Evolutionary conservation across 1,284 basidiomycete genomes (phyloP), one percentile per base, ranked within the genome.

Genomic region (Irpex sp.): DNA sequence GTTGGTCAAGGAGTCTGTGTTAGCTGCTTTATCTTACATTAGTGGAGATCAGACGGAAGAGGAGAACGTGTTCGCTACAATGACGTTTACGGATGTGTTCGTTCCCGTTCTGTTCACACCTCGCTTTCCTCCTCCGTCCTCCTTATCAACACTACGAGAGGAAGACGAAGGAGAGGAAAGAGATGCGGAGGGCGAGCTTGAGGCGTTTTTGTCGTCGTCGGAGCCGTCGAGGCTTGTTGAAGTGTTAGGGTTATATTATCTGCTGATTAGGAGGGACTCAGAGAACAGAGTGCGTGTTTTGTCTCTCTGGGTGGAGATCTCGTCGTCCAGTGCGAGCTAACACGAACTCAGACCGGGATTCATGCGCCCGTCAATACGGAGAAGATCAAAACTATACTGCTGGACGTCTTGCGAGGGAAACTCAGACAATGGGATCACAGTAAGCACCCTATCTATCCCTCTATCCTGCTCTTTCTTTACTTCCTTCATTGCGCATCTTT

Each of bases 1-100:
- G 0, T 76, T 92, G 4, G 77, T 90, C 2, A 90, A 88, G 70
- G 88, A 90, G 60, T 82, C 84, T 0, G 75, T 87, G 1, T 71
- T 92, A 4, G 80, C 85, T 59, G 83, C 79, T 1, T 72, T 90
- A 7, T 46, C 63, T 7, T 8, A 61, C 5, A 60, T 70, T 15
- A 54, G 60, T 33, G 39, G 39, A 15, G 2, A n/a, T 4, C 60
- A 72, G 9, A 58, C 70, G 9, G 67, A 58, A 15, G 63, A 66
- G 47, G 70, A 75, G 7, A 79, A 78, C 62, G 62, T 80, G 0
- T 86, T 88, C 65, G 77, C 79, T 1, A 81, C 82, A 2, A 76
- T 80, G 0, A 65, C 75, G 21, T 78, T 88, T 63, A 68, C 87
- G 58, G 75, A 78, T 53, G 77, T 76, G 0, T 79, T 89, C 61